Conservation (phyloP, 768 basidiomycete species). For the Dictyophora rubrovolvata region DNA sequence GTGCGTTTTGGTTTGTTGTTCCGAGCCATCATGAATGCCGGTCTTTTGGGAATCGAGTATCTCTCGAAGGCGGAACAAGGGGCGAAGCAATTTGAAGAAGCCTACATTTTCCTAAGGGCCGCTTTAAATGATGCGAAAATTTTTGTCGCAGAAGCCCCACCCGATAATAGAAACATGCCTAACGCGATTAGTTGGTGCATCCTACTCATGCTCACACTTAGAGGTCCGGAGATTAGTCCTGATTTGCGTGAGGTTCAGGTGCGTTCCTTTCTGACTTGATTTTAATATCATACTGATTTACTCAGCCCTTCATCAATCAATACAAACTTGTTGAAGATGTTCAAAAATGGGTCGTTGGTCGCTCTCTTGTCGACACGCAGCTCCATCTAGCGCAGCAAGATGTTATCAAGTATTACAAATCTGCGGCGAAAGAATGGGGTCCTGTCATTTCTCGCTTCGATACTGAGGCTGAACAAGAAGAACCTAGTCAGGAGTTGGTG, state of each 20-base stretch:
- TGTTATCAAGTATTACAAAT: conserved; percentile 1
- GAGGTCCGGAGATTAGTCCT: conserved; percentile 37
- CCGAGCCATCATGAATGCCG: conserved; percentile 53
- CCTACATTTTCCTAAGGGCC: conserved; percentile 48
- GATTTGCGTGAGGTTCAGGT: conserved; percentile 46
- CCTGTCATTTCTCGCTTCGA: conserved; percentile 28
- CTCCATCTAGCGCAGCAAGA: conserved; percentile 27
- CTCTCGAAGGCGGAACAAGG: background rate
- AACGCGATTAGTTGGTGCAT: conserved; percentile 52
- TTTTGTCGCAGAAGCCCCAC: conserved; percentile 46
- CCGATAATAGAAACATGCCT: conserved; percentile 52
- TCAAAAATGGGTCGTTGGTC: conserved; percentile 31
- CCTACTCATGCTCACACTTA: conserved; percentile 40
- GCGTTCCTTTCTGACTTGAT: conserved; percentile 9
- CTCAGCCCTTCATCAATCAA: conserved; percentile 27
- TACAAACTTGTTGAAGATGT: conserved; percentile 47
- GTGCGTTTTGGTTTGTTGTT: conserved; percentile 46
- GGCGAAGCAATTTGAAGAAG: conserved; percentile 43
- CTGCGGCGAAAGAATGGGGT: conserved; percentile 7
- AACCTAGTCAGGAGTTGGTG: conserved; percentile 17
- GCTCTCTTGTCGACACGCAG: conserved; percentile 38
- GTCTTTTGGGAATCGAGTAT: conserved; percentile 36
- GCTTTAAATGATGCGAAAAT: conserved; percentile 51
- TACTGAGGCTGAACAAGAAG: conserved; percentile 15
- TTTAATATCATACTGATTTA: background rate